Percentiles rank a stretch among this genome's conserved stretches.
These are phyloP conservation scores for Hibiscus mutabilis DNA, from an alignment of 345 rosid genomes.

Conservation along the genomic window DNA sequence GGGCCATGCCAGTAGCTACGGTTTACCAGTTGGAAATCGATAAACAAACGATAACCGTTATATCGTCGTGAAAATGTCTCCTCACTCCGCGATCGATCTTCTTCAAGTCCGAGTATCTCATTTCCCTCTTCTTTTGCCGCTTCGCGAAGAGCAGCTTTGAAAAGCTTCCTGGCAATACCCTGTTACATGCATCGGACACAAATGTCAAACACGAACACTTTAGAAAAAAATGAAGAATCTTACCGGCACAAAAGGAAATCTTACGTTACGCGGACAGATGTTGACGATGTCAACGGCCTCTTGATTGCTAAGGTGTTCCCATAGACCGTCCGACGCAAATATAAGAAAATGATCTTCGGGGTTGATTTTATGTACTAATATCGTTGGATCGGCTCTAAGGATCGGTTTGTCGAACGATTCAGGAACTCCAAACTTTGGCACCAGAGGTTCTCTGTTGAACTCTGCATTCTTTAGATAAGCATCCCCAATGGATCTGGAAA, in stretches of 20 bases:
- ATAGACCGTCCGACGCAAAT: conserved; percentile 93
- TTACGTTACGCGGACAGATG: conserved; percentile 68
- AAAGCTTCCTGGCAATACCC: conserved; percentile 73
- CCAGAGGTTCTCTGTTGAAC: conserved; percentile 77
- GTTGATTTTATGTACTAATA: conserved; percentile 56
- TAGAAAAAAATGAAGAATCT: neutral
- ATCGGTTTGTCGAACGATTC: conserved; percentile 72
- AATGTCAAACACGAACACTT: neutral
- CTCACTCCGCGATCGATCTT: conserved; percentile 90
- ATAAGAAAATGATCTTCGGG: conserved; percentile 90
- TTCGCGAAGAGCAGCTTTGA: conserved; percentile 70
- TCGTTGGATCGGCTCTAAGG: conserved; percentile 79
- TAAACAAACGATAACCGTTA: conserved; percentile 77
- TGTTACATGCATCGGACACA: conserved; percentile 16
- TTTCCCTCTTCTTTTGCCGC: conserved; percentile 95
- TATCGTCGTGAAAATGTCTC: conserved; percentile 96
- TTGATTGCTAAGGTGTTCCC: conserved; percentile 96
- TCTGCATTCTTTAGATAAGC: conserved; percentile 86
- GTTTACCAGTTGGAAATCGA: conserved; percentile 48
- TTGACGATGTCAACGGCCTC: conserved; percentile 88
- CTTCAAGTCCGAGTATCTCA: conserved; percentile 91
- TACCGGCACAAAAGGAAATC: conserved; percentile 12
- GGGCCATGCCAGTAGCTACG: conserved; percentile 39
- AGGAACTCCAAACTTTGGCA: conserved; percentile 71
- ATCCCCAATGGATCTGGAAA: conserved; percentile 94